Evolutionary conservation across 202 grass and related monocot genomes (phyloP).

Genomic region (Brachypodium distachyon): DNA sequence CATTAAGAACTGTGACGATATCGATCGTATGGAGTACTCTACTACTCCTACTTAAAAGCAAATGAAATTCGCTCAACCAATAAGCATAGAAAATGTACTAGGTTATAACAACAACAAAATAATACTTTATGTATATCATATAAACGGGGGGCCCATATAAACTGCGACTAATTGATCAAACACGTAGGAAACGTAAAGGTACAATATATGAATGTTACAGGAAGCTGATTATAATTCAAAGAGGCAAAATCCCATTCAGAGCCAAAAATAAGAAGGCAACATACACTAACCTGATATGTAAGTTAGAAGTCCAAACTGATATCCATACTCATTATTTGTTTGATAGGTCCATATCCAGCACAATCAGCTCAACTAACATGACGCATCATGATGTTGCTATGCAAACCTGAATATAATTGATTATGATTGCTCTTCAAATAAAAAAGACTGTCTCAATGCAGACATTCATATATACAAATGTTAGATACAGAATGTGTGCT

Average conservation of each 20-base stretch:
- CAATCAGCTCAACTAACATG: background rate
- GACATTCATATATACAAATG: background rate
- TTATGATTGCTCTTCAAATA: constrained; percentile 2
- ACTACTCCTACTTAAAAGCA: too few relatives aligned
- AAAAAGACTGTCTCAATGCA: background rate
- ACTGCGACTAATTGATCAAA: background rate
- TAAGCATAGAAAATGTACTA: too few relatives aligned
- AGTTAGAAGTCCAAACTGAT: constrained; percentile 5
- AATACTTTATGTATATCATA: too few relatives aligned
- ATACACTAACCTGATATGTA: constrained; percentile 8
- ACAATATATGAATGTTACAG: constrained; percentile 5
- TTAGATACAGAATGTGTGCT: background rate
- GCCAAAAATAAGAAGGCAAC: constrained; percentile 4
- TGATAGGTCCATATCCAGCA: background rate
- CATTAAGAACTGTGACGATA: too few relatives aligned
- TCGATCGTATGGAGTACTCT: too few relatives aligned
- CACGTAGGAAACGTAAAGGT: background rate
- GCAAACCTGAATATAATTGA: constrained; percentile 22
- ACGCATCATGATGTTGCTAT: background rate
- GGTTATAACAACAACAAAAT: too few relatives aligned
- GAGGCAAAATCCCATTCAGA: background rate
- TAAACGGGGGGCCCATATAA: too few relatives aligned
- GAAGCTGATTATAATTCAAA: background rate
- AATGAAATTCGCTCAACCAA: too few relatives aligned
- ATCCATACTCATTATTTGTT: background rate